Percentiles rank a stretch among this genome's conserved stretches.
These are phyloP conservation scores for Amanita muscaria DNA, from an alignment of 768 basidiomycete species.

Conservation along the genomic window DNA sequence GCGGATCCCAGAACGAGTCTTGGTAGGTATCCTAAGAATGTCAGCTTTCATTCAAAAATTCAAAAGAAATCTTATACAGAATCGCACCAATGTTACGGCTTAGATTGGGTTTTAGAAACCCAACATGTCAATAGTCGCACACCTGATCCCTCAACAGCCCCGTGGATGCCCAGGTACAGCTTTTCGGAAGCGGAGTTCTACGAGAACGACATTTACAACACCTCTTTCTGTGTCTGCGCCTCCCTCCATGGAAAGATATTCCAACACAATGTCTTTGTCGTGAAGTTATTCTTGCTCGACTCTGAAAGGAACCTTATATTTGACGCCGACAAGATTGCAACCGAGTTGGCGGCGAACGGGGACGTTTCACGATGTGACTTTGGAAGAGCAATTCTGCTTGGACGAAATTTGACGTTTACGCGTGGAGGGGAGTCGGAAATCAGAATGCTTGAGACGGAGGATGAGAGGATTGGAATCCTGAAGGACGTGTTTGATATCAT, in stretches of 20 bases:
- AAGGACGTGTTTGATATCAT: conserved; percentile 20
- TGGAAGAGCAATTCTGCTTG: conserved; percentile 15
- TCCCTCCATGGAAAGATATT: conserved; percentile 15
- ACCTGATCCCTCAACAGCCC: neutral
- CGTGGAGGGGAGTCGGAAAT: conserved; percentile 17
- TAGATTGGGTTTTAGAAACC: conserved; percentile 14
- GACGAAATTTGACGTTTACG: conserved; percentile 19
- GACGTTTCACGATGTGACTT: neutral
- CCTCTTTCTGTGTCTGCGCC: conserved; percentile 17
- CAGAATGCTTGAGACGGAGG: conserved; percentile 17
- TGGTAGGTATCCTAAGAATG: neutral
- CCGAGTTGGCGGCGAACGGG: neutral
- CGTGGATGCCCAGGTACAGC: conserved; percentile 19
- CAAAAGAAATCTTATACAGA: neutral
- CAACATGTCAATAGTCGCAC: conserved; percentile 10
- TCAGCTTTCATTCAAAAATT: neutral
- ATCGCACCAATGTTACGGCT: neutral
- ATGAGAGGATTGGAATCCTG: conserved; percentile 21
- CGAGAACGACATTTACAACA: conserved; percentile 15
- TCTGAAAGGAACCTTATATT: conserved; percentile 11
- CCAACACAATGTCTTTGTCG: conserved; percentile 18
- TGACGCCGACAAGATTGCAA: neutral
- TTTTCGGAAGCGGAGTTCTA: conserved; percentile 23
- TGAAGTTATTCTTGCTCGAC: conserved; percentile 19
- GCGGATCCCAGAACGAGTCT: neutral